Evolutionary conservation across 441 rosid genomes (phyloP).

Genomic region (Euphorbia schlechtendalii): DNA sequence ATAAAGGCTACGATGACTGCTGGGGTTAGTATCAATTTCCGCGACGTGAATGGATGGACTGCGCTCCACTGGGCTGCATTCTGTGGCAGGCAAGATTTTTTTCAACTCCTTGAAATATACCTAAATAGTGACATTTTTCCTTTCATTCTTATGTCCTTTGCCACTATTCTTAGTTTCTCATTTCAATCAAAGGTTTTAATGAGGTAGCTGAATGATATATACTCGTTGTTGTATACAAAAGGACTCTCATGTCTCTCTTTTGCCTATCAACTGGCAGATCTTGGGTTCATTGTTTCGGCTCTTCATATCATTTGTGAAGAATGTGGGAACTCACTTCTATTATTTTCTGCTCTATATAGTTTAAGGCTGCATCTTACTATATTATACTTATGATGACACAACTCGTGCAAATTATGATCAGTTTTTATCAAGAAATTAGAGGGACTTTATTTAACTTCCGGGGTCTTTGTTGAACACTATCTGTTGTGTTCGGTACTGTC

Average conservation of each 20-base stretch:
- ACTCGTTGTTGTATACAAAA: background rate
- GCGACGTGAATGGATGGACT: slow-evolving; percentile 93
- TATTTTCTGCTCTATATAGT: background rate
- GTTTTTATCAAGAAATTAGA: background rate
- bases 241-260: background rate
- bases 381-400: background rate
- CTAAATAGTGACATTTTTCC: background rate
- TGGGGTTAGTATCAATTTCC: slow-evolving; percentile 82
- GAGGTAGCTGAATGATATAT: background rate
- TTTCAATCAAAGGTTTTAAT: background rate
- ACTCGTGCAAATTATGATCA: background rate
- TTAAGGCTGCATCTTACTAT: background rate
- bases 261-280: background rate
- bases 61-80: slow-evolving; percentile 98
- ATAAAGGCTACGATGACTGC: slow-evolving; percentile 57
- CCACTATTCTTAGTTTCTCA: slow-evolving; percentile 6
- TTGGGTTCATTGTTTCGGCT: too few relatives aligned
- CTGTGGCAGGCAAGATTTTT: slow-evolving; percentile 60
- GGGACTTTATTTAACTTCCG: background rate
- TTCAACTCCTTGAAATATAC: slow-evolving; percentile 7
- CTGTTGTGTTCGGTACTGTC: background rate
- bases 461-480: background rate
- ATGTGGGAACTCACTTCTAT: background rate
- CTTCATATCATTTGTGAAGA: background rate
- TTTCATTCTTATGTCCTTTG: background rate